Percentiles rank a stretch among this genome's conserved stretches.
These are phyloP conservation scores for Santalum album DNA, from an alignment of 164 flowering plant genomes.

Conservation along the genomic window DNA sequence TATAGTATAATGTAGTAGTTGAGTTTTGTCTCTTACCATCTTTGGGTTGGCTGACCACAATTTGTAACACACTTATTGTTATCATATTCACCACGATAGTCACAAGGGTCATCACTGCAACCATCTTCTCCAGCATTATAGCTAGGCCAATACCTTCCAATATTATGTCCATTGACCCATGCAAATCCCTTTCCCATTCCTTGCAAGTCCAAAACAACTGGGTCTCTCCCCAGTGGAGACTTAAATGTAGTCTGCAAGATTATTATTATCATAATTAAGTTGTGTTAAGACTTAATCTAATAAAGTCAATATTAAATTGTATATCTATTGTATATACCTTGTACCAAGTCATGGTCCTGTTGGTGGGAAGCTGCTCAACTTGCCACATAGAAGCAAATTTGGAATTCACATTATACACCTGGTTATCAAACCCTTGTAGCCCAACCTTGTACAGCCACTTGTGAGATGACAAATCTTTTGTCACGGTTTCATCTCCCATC, in stretches of 20 bases:
- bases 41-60: constrained; percentile 67
- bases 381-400: constrained; percentile 20
- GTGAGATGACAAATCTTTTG: constrained; percentile 39
- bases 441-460: constrained; percentile 49
- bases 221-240: constrained; percentile 55
- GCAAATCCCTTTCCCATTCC: constrained; percentile 74
- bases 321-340: constrained; percentile 30
- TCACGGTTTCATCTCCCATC: constrained; percentile 26
- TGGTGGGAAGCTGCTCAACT: constrained; percentile 16
- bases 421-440: constrained; percentile 26
- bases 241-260: constrained; percentile 43
- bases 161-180: constrained; percentile 67
- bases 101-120: constrained; percentile 37
- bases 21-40: constrained; percentile 47
- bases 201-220: constrained; percentile 55
- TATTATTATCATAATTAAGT: background rate
- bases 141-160: constrained; percentile 67
- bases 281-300: background rate
- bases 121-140: constrained; percentile 25
- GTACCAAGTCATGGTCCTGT: constrained; percentile 55
- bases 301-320: no score
- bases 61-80: constrained; percentile 28
- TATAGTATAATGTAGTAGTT: no score
- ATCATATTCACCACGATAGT: constrained; percentile 56
- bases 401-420: constrained; percentile 13